Conservation (phyloP, 1,139 yeast species). For the Schwanniomyces etchellsii region DNA sequence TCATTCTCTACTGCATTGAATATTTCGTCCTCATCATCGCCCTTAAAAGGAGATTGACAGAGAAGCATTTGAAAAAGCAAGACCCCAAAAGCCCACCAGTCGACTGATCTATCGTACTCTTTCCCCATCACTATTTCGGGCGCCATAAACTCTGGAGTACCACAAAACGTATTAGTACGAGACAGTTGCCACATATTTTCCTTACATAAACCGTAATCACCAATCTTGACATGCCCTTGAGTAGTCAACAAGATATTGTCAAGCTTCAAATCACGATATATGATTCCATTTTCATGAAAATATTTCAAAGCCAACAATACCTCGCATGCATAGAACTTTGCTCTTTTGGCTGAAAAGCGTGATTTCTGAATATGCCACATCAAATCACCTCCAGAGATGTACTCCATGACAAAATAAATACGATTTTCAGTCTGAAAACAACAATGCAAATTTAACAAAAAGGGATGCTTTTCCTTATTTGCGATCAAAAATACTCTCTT, state of each 20-base stretch:
- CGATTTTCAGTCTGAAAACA: slow-evolving; percentile 98
- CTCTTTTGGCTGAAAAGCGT: slow-evolving; percentile 82
- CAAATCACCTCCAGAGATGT: slow-evolving; percentile 94
- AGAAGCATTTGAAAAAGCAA: slow-evolving; percentile 90
- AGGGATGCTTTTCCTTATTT: slow-evolving; percentile 87
- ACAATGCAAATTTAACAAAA: slow-evolving; percentile 83
- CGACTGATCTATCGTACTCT: slow-evolving; percentile 88
- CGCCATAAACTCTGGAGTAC: slow-evolving; percentile 99
- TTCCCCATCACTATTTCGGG: slow-evolving; percentile 95
- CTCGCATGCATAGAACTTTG: slow-evolving; percentile 96
- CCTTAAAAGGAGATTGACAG: slow-evolving; percentile 95
- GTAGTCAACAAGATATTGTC: slow-evolving; percentile 87
- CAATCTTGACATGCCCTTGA: slow-evolving; percentile 94
- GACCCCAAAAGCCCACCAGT: slow-evolving; percentile 99
- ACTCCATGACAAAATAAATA: slow-evolving; percentile 97
- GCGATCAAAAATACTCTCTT: slow-evolving; percentile 90
- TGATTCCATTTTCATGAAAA: slow-evolving; percentile 93
- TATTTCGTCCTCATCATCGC: slow-evolving; percentile 97
- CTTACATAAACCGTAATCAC: slow-evolving; percentile 95
- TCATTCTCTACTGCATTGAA: slow-evolving; percentile 96
- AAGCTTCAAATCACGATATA: slow-evolving; percentile 87
- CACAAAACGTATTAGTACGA: slow-evolving; percentile 94
- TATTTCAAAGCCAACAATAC: slow-evolving; percentile 85
- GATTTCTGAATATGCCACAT: slow-evolving; percentile 99
- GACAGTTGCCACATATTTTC: slow-evolving; percentile 91